Percentiles rank a stretch among this genome's conserved stretches.
Conservation (phyloP, 164 flowering plant species). For the Vitis amurensis region DNA sequence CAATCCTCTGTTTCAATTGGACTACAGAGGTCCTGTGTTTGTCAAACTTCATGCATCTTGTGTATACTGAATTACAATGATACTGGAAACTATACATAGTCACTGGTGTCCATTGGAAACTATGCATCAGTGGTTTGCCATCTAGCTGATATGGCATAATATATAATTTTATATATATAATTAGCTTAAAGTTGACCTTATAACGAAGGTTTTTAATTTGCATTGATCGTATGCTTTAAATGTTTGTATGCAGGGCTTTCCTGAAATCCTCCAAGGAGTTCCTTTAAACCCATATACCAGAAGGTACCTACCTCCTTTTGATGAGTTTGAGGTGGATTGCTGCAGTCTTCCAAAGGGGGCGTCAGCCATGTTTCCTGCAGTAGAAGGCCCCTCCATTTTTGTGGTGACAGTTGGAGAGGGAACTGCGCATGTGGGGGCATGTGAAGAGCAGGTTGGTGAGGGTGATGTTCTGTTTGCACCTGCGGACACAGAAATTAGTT, state of each 20-base stretch:
- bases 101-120: no score
- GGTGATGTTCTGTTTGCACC: conserved; percentile 79
- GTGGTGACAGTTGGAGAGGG: conserved; percentile 65
- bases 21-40: no score
- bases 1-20: no score
- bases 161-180: no score
- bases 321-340: conserved; percentile 89
- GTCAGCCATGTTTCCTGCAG: conserved; percentile 53
- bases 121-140: no score
- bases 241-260: conserved; percentile 60
- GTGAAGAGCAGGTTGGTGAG: conserved; percentile 28
- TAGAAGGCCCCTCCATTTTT: conserved; percentile 74
- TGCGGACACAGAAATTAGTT: conserved; percentile 44
- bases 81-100: no score
- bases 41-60: no score
- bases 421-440: conserved; percentile 25
- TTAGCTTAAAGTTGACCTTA: no score
- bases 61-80: no score
- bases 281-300: conserved; percentile 44
- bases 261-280: conserved; percentile 71
- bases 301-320: conserved; percentile 79
- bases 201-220: no score
- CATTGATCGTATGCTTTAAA: no score
- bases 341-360: conserved; percentile 56
- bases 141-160: no score